Evolutionary conservation across 441 rosid species (phyloP), one percentile per base, ranked within the genome.

Genomic region (Breynia disticha): DNA sequence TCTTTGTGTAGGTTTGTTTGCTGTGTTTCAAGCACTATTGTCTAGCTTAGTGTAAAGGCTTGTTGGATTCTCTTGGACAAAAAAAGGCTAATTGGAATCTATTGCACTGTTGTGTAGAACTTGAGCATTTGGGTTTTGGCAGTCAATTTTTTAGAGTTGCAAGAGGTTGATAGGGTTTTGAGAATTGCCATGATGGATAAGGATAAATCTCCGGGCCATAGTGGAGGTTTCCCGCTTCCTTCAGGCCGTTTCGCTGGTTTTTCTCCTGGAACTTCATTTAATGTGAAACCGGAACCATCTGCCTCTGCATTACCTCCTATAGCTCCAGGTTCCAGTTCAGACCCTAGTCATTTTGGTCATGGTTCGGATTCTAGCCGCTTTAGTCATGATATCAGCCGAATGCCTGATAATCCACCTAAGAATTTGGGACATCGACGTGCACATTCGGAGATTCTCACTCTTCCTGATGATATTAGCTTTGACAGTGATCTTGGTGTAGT

Each of bases 401-500:
- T 91, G 98, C 72, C 87, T 6, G 98, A 91, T 63, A 81, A 86
- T 38, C 98, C 97, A 11, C 86, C 86, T 1, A 86, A 81, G 95
- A 81, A 80, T 43, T 50, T 76, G 17, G 95, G 98, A 38, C 98
- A 91, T 19, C 89, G 98, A 37, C 86, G 98, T 22, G 95, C 95
- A 16, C 98, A 91, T 67, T 91, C 98, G 0, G 98, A 93, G 62
- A 93, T 93, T 62, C 90, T 93, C 17, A 88, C 93, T 21, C 91
- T 93, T 4, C 97, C 98, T 32, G 98, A 93, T 69, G 98, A 93
- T 68, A 75, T 93, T 38, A 84, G 86, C 75, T 93, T 93, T 48
- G 96, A 86, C 60, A 82, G 95, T 67, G 98, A 88, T 67, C 95
- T 93, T 37, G 97, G 98, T 7, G 84, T 84, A 4, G 95, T 88